These are phyloP conservation scores for Hibiscus trionum DNA, from an alignment of 345 rosid genomes.

Conservation along the genomic window DNA sequence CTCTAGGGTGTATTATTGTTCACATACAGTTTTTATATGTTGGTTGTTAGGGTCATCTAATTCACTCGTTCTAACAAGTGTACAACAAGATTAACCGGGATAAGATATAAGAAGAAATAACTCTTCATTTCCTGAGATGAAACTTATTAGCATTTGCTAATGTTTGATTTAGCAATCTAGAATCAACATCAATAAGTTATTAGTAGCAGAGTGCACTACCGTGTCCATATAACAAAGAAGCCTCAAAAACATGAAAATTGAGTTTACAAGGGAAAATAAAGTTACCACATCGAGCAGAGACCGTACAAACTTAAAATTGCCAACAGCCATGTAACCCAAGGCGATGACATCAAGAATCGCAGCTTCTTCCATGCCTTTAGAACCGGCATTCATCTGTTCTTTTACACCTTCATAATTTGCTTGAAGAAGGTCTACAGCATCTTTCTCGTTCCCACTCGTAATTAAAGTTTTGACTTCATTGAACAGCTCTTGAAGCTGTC, in stretches of 20 bases:
- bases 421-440: slow-evolving; percentile 64
- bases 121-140: not conserved
- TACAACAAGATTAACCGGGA: not conserved
- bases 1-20: not conserved
- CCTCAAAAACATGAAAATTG: not conserved
- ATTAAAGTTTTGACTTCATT: slow-evolving; percentile 62
- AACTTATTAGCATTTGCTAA: not conserved
- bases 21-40: not conserved
- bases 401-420: slow-evolving; percentile 73
- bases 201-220: not conserved
- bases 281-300: slow-evolving; percentile 51
- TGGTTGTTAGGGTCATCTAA: not conserved
- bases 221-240: not conserved
- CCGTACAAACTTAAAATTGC: slow-evolving; percentile 47
- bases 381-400: slow-evolving; percentile 53
- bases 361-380: slow-evolving; percentile 60
- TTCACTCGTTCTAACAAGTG: not conserved
- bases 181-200: not conserved
- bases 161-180: not conserved
- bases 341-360: slow-evolving; percentile 73
- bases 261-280: slow-evolving; percentile 8
- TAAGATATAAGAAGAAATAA: not conserved
- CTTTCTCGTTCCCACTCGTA: slow-evolving; percentile 43
- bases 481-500: slow-evolving; percentile 62
- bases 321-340: slow-evolving; percentile 65